phyloP scores from a whole-genome alignment of 208 protist species.

The Leishmania gerbilli region DNA sequence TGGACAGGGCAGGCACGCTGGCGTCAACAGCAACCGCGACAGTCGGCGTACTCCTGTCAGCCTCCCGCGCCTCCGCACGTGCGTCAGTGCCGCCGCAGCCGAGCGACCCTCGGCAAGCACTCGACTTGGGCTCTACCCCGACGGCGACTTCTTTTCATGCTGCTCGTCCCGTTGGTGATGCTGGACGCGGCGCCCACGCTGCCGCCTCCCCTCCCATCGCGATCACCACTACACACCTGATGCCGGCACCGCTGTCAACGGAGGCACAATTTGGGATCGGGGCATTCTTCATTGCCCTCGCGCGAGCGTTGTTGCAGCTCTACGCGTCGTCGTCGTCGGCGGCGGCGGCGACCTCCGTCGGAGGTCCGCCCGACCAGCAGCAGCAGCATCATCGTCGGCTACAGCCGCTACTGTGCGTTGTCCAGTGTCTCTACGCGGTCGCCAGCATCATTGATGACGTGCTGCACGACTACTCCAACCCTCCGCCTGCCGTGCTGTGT shows the following conservation, averaged over 20 bases:
- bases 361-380: not conserved
- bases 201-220: not conserved
- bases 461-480: constrained; percentile 54
- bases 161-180: not conserved
- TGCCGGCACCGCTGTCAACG: constrained; percentile 20
- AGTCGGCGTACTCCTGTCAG: not conserved
- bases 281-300: constrained; percentile 38
- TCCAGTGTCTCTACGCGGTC: constrained; percentile 34
- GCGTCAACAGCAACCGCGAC: not conserved
- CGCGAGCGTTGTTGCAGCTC: constrained; percentile 35
- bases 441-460: constrained; percentile 42
- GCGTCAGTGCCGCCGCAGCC: not conserved
- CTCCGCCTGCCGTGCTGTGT: constrained; percentile 35
- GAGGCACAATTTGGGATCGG: constrained; percentile 49
- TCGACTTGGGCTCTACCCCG: not conserved
- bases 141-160: not conserved
- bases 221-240: not conserved
- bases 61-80: not conserved
- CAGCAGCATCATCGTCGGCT: no score
- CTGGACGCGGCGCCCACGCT: not conserved
- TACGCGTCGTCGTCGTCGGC: not conserved
- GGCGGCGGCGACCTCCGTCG: not conserved
- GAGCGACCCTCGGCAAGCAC: not conserved
- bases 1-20: not conserved
- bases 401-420: constrained; percentile 16